These are phyloP conservation scores for Pyrrhoderma noxium DNA, from an alignment of 1,284 basidiomycete species.

Conservation along the genomic window DNA sequence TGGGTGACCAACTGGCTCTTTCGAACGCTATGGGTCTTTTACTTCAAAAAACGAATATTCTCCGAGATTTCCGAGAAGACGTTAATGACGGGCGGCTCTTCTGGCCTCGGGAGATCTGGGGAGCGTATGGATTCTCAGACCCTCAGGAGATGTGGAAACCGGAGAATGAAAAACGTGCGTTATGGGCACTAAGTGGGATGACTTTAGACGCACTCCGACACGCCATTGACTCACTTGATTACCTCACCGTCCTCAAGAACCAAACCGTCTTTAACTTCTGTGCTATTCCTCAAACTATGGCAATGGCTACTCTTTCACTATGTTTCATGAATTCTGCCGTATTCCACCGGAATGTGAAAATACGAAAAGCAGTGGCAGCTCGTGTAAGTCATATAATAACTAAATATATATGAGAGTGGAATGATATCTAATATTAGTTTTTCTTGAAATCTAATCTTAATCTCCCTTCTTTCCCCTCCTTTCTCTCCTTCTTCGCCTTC, in stretches of 20 bases:
- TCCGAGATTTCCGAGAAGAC: constrained; percentile 94
- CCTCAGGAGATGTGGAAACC: constrained; percentile 55
- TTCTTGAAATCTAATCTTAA: constrained; percentile 1
- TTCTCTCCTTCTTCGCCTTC: too few species aligned
- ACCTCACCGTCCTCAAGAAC: constrained; percentile 80
- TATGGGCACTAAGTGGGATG: constrained; percentile 85
- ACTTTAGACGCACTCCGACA: constrained; percentile 85
- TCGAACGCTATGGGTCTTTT: constrained; percentile 96
- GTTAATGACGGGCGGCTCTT: constrained; percentile 81
- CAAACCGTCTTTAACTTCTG: constrained; percentile 97
- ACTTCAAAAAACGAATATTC: constrained; percentile 98
- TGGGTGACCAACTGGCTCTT: constrained; percentile 79
- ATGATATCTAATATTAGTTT: background rate
- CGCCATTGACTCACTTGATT: constrained; percentile 82
- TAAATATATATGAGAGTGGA: background rate
- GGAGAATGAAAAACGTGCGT: constrained; percentile 53
- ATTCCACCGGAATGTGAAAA: constrained; percentile 90
- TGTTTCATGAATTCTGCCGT: constrained; percentile 95
- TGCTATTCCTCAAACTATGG: constrained; percentile 94
- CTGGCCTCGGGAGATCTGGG: constrained; percentile 96
- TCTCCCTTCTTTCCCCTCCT: constrained; percentile 4
- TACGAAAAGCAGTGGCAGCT: constrained; percentile 88
- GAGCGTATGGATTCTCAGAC: constrained; percentile 62
- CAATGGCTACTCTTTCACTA: constrained; percentile 85
- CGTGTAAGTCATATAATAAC: constrained; percentile 40